Percentiles rank a stretch among this genome's conserved stretches.
phyloP scores from a whole-genome alignment of 2,329 filamentous ascomycete species.

The Akanthomyces lecanii region DNA sequence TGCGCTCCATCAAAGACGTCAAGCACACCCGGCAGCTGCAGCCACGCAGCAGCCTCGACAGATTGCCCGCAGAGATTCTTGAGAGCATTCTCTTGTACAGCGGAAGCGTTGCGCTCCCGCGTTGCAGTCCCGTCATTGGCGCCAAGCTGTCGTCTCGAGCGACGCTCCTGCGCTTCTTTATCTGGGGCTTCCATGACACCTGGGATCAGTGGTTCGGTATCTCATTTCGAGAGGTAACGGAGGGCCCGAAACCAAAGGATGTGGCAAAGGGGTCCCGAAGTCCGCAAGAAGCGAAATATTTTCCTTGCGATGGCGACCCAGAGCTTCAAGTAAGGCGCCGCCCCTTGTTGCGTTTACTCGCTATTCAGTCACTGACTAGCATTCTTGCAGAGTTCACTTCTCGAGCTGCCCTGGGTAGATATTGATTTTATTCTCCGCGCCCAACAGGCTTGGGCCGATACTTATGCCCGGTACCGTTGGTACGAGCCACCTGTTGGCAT shows the following conservation, averaged over 20 bases:
- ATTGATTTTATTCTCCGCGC: conserved; percentile 44
- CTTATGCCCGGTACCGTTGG: conserved; percentile 31
- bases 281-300: conserved; percentile 2
- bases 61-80: conserved; percentile 49
- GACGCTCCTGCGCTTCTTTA: conserved; percentile 35
- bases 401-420: conserved; percentile 42
- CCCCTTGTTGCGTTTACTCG: neutral
- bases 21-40: conserved; percentile 27
- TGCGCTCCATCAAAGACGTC: conserved; percentile 23
- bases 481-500: conserved; percentile 27
- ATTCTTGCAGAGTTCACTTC: conserved; percentile 36
- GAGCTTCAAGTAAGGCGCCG: conserved; percentile 38
- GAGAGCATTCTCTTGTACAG: conserved; percentile 50
- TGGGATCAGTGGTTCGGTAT: conserved; percentile 37
- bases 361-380: conserved; percentile 14
- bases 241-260: neutral
- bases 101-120: conserved; percentile 44
- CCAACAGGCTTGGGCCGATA: conserved; percentile 44
- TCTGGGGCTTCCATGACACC: conserved; percentile 33
- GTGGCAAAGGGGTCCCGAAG: neutral
- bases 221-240: conserved; percentile 9
- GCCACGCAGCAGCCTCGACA: conserved; percentile 27
- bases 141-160: conserved; percentile 40
- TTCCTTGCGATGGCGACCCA: conserved; percentile 33
- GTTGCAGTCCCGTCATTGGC: conserved; percentile 41